Conservation (phyloP, 75 land plant genomes). For the Gnetum montanum region DNA sequence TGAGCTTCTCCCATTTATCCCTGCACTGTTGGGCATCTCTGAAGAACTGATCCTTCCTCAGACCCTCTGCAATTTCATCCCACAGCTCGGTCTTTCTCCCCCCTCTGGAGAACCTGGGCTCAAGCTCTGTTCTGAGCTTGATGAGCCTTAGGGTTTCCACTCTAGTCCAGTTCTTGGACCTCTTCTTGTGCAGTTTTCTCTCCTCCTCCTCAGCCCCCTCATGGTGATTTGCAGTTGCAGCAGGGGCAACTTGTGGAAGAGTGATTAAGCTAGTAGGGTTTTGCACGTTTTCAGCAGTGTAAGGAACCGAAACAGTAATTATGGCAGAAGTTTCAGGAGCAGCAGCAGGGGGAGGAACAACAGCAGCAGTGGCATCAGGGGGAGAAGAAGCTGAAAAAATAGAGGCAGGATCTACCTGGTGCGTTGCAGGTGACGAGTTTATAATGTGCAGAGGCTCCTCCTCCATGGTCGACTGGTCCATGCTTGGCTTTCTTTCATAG, state of each 20-base stretch:
- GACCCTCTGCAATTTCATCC: constrained; percentile 33
- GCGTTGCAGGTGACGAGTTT: not conserved
- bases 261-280: not conserved
- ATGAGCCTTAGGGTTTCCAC: constrained; percentile 40
- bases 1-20: constrained; percentile 52
- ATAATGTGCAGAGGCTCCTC: constrained; percentile 6
- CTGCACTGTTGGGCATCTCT: constrained; percentile 50
- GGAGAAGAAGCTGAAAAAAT: not conserved
- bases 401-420: not conserved
- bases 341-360: not conserved
- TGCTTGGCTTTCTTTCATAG: too few species aligned
- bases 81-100: constrained; percentile 44
- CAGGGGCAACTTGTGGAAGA: not conserved
- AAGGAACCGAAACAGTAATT: not conserved
- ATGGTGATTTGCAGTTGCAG: too few species aligned
- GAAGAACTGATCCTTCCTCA: constrained; percentile 22
- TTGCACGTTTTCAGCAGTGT: not conserved
- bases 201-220: constrained; percentile 29
- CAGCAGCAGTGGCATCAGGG: not conserved
- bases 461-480: too few species aligned
- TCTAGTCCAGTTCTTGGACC: constrained; percentile 51
- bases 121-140: constrained; percentile 26
- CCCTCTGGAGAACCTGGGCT: constrained; percentile 24
- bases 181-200: constrained; percentile 36
- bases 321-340: not conserved